A percentile compares a stretch with the other conserved stretches of the same genome.
phyloP scores from a whole-genome alignment of 805 yeast genomes.

The Myxozyma vanderwaltii region DNA sequence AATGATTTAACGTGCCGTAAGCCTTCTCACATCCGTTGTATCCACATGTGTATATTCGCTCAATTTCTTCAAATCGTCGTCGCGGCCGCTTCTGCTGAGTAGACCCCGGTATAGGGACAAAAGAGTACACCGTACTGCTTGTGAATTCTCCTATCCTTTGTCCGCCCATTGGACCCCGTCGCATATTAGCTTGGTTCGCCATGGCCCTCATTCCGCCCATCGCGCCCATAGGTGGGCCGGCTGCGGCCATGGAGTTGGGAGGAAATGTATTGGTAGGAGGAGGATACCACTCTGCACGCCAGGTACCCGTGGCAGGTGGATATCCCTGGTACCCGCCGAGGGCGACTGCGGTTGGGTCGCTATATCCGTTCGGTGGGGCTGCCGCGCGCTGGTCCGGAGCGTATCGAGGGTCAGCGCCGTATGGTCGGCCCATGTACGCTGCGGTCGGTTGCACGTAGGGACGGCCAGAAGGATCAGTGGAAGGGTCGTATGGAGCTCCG shows the following conservation, averaged over 20 bases:
- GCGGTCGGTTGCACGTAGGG: constrained; percentile 15
- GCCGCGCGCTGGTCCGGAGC: constrained; percentile 16
- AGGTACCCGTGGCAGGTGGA: constrained; percentile 22
- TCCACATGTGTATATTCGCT: constrained; percentile 55
- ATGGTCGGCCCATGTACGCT: constrained; percentile 10
- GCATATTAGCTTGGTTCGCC: not conserved
- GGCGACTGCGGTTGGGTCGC: constrained; percentile 3
- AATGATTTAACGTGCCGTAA: constrained; percentile 62
- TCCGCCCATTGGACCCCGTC: constrained; percentile 1
- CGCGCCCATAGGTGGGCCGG: constrained; percentile 4
- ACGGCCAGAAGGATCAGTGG: constrained; percentile 12
- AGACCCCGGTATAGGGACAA: constrained; percentile 39
- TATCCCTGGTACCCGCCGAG: constrained; percentile 5
- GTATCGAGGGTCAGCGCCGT: constrained; percentile 23
- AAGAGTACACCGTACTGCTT: constrained; percentile 30
- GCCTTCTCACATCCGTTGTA: constrained; percentile 53
- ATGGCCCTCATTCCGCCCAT: constrained; percentile 9
- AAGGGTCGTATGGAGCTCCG: constrained; percentile 7
- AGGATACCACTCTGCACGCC: constrained; percentile 33
- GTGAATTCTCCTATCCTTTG: constrained; percentile 7
- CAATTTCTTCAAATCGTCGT: constrained; percentile 58
- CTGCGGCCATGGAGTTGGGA: constrained; percentile 1
- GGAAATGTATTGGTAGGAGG: constrained; percentile 21
- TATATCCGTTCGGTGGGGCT: constrained; percentile 13
- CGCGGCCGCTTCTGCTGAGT: constrained; percentile 51